Percentiles rank a stretch among this genome's conserved stretches.
These are phyloP conservation scores for Mallotus nudiflorus DNA, from an alignment of 345 rosid species.

Conservation along the genomic window DNA sequence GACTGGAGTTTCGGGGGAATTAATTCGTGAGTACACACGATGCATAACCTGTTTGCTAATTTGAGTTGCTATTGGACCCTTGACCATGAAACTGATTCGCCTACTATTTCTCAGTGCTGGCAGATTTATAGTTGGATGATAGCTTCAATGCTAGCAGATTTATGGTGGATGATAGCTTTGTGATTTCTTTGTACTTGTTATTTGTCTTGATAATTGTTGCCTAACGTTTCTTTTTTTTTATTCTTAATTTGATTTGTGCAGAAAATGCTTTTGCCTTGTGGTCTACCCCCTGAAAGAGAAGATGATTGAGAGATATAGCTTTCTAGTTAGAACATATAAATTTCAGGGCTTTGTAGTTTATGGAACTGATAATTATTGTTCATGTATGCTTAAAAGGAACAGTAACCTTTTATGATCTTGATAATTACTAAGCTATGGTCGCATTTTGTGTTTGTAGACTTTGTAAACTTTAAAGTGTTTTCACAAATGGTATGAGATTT, in stretches of 20 bases:
- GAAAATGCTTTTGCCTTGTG: conserved; percentile 99
- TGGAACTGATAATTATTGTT: background rate
- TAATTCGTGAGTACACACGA: too few species aligned
- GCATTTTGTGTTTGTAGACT: background rate
- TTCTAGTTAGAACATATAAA: background rate
- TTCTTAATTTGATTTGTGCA: conserved; percentile 41
- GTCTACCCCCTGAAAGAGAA: conserved; percentile 94
- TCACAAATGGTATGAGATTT: background rate
- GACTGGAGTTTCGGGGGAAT: too few species aligned
- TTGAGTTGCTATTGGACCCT: too few species aligned
- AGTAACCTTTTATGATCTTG: background rate
- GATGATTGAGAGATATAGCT: conserved; percentile 51
- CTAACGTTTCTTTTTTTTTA: background rate
- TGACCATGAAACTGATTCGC: too few species aligned
- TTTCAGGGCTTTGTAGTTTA: background rate
- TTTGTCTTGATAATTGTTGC: background rate
- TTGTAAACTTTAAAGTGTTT: background rate
- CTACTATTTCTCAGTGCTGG: background rate
- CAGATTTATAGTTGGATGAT: background rate
- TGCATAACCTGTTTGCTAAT: too few species aligned
- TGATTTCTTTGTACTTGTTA: background rate
- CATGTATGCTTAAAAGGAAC: conserved; percentile 1
- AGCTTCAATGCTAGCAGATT: background rate
- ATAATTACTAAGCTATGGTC: background rate
- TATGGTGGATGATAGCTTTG: background rate